phyloP scores from a whole-genome alignment of 31 red algal species.

The Asparagopsis taxiformis region DNA sequence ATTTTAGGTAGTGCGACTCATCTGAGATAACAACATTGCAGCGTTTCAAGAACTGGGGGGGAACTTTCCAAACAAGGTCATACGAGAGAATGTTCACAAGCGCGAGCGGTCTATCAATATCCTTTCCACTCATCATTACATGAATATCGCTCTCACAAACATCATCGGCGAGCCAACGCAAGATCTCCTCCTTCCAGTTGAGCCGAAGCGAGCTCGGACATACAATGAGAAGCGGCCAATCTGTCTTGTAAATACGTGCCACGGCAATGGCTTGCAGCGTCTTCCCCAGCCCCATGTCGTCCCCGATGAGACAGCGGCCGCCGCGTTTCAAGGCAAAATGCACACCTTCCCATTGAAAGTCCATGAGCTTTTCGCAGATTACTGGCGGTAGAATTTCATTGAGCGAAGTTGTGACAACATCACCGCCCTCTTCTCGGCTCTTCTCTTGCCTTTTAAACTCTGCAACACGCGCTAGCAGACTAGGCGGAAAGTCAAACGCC shows the following conservation, averaged over 20 bases:
- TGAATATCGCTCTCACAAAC: conserved; percentile 50
- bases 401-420: conserved; percentile 16
- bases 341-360: conserved; percentile 85
- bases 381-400: conserved; percentile 41
- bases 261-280: conserved; percentile 91
- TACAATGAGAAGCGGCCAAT: conserved; percentile 91
- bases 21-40: conserved; percentile 11
- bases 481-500: conserved; percentile 13
- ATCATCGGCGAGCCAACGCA: conserved; percentile 43
- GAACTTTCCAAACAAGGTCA: conserved; percentile 65
- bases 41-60: background rate
- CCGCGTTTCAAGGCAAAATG: conserved; percentile 67
- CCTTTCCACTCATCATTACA: conserved; percentile 65
- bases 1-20: conserved; percentile 42
- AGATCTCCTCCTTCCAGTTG: conserved; percentile 77
- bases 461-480: conserved; percentile 11
- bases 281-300: conserved; percentile 98
- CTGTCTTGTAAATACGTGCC: conserved; percentile 31
- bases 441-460: conserved; percentile 14
- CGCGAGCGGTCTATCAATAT: conserved; percentile 26
- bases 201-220: conserved; percentile 79
- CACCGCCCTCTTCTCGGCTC: conserved; percentile 16
- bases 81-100: conserved; percentile 80
- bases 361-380: conserved; percentile 66
- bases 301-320: conserved; percentile 79